Evolutionary conservation across 768 basidiomycete genomes (phyloP).

Genomic region (Agrocybe praecox): DNA sequence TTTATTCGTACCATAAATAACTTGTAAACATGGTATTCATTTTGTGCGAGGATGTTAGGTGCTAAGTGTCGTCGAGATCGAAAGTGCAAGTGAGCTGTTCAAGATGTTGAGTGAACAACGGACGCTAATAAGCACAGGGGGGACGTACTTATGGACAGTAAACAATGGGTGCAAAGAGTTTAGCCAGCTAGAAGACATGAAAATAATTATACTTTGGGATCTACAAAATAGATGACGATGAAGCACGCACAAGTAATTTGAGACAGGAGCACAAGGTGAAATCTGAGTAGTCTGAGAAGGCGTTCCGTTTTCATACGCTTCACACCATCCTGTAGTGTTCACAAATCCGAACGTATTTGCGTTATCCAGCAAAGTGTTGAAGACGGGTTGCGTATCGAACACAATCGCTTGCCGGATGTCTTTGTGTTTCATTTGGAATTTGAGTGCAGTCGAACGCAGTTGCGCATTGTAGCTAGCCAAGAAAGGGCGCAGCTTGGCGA

Average conservation of each 20-base stretch:
- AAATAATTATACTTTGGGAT: not conserved
- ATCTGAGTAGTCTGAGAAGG: constrained; percentile 54
- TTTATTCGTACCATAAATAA: no score
- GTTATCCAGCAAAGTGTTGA: constrained; percentile 59
- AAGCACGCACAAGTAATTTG: constrained; percentile 61
- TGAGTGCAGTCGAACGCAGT: constrained; percentile 35
- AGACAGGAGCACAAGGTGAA: constrained; percentile 60
- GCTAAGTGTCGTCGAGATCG: constrained; percentile 13
- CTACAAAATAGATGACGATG: not conserved
- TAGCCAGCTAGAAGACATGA: constrained; percentile 47
- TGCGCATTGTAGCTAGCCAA: constrained; percentile 55
- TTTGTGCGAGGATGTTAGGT: not conserved
- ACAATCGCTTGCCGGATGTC: constrained; percentile 48
- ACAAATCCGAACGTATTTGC: constrained; percentile 56
- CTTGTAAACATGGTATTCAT: no score
- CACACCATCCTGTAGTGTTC: constrained; percentile 60
- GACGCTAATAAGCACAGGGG: not conserved
- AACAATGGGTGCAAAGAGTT: constrained; percentile 64
- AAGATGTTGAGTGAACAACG: not conserved
- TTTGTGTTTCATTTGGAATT: constrained; percentile 42
- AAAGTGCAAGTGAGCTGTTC: constrained; percentile 7
- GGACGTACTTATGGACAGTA: constrained; percentile 59
- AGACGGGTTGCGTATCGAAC: constrained; percentile 60
- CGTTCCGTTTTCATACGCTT: constrained; percentile 61
- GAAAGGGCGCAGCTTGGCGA: constrained; percentile 33